Base-by-base conservation (phyloP, 371 early-diverging fungal genomes). In the Mortierella sp. region DNA sequence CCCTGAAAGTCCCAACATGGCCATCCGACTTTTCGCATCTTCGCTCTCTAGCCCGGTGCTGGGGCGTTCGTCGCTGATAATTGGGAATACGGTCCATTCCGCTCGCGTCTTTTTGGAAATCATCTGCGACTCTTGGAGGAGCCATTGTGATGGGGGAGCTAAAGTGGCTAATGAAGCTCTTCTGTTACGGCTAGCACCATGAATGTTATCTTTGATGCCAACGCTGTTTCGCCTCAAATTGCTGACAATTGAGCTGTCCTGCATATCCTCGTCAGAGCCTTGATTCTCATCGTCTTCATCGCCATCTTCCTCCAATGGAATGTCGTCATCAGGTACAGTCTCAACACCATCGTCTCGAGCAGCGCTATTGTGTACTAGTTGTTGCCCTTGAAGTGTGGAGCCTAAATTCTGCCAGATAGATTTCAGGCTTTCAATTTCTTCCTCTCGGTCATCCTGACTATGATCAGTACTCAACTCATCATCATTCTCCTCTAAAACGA, bases 41-140 rank as follows among this genome's bases (percentile, higher is more conserved):
- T 48, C 45, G 4, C 38, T 11, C 1, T 38, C 59, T 7, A 48
- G 3, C 2, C 43, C 48, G 0, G 66, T 52, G 48, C 33, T 45
- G 0, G 69, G 63, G 13, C 79, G 64, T 19, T 74, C 73, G 32
- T 70, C 60, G 4, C 63, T 64, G n/a, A 79, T 50, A 13, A 74
- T 63, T 5, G 81, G 76, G 24, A 81, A 69, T 1, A 70, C 57
- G 2, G 81, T 81, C 81, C 81, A 81, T 19, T 75, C 69, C n/a
- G 69, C 45, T 41, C 58, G 69, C 1, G 81, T 81, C 40, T 57
- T 63, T 41, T 58, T 65, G 16, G 76, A 59, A 11, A 69, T 65
- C 21, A 59, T 22, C 19, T 70, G 70, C 10, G 70, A 70, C 58
- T 79, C 74, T 33, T 67, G 69, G 19, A 74, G 55, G 3, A 79